Percentiles rank a stretch among this genome's conserved stretches.
Evolutionary conservation across 805 yeast genomes (phyloP).

Genomic region (Metschnikowia drakensbergensis): DNA sequence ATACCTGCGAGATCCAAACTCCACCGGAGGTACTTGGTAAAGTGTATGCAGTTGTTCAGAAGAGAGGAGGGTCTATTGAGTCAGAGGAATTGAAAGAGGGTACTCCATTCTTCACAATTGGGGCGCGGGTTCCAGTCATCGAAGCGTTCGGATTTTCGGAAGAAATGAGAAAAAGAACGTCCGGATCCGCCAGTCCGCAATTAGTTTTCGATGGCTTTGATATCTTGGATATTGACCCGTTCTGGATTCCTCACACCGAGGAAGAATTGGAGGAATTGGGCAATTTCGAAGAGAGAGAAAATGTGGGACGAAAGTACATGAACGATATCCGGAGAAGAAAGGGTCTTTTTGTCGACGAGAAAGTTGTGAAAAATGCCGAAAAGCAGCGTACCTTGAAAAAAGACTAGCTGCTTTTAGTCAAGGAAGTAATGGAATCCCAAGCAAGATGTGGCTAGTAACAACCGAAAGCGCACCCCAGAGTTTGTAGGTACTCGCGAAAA

Average conservation of each 20-base stretch:
- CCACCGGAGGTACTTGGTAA: constrained; percentile 91
- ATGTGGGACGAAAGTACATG: constrained; percentile 84
- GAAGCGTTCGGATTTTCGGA: constrained; percentile 97
- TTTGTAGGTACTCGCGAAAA: constrained; percentile 1
- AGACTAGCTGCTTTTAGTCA: constrained; percentile 36
- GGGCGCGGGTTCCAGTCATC: constrained; percentile 83
- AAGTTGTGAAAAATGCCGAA: constrained; percentile 87
- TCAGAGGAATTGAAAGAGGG: constrained; percentile 98
- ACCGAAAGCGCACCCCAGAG: constrained; percentile 1
- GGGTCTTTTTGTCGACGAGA: constrained; percentile 86
- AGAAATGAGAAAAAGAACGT: constrained; percentile 86
- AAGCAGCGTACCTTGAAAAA: constrained; percentile 86
- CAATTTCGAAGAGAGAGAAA: constrained; percentile 87
- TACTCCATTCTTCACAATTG: constrained; percentile 88
- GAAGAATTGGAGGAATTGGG: constrained; percentile 94
- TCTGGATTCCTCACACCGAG: constrained; percentile 98
- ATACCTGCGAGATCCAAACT: constrained; percentile 92
- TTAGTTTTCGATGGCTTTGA: constrained; percentile 87
- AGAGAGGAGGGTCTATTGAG: constrained; percentile 76
- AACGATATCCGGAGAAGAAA: constrained; percentile 77
- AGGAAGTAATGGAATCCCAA: not conserved
- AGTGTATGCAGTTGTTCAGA: constrained; percentile 91
- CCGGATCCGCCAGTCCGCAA: constrained; percentile 98
- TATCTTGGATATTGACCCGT: constrained; percentile 86
- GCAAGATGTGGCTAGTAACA: not conserved